Conservation (phyloP, 768 basidiomycete species). For the Serendipita indica region DNA sequence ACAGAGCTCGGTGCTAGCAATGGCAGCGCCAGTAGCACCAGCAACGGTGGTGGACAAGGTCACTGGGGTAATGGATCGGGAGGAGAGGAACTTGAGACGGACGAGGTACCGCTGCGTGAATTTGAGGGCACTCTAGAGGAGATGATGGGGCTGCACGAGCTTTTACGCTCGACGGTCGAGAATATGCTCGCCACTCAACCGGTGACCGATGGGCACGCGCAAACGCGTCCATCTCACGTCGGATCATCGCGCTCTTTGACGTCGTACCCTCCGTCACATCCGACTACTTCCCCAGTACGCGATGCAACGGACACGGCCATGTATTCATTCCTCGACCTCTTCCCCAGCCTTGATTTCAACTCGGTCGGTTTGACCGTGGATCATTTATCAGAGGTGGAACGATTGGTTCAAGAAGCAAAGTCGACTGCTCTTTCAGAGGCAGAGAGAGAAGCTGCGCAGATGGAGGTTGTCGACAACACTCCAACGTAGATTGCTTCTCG, state of each 20-base stretch:
- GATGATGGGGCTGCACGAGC: not conserved
- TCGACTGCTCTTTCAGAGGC: not conserved
- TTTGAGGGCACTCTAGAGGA: not conserved
- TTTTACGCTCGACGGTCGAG: not conserved
- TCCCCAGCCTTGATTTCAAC: not conserved
- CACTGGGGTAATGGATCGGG: not conserved
- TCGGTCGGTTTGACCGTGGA: not conserved
- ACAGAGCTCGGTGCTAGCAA: not conserved
- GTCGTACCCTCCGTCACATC: not conserved
- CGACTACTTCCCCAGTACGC: not conserved
- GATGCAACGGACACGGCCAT: not conserved
- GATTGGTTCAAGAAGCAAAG: not conserved
- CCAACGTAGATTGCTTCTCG: too few relatives aligned
- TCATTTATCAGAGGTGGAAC: not conserved
- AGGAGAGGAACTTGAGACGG: not conserved
- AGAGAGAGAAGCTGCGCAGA: constrained; percentile 3
- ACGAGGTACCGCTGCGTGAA: not conserved
- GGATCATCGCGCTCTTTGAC: not conserved
- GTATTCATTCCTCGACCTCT: not conserved
- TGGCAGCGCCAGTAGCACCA: too few relatives aligned
- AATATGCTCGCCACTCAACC: not conserved
- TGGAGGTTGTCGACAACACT: too few relatives aligned
- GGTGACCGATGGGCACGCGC: not conserved
- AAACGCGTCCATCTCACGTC: not conserved
- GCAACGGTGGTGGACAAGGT: too few relatives aligned